A percentile compares a stretch with the other conserved stretches of the same genome.
Conservation (phyloP, 2,329 filamentous ascomycete genomes). For the Neonectria coccinea region DNA sequence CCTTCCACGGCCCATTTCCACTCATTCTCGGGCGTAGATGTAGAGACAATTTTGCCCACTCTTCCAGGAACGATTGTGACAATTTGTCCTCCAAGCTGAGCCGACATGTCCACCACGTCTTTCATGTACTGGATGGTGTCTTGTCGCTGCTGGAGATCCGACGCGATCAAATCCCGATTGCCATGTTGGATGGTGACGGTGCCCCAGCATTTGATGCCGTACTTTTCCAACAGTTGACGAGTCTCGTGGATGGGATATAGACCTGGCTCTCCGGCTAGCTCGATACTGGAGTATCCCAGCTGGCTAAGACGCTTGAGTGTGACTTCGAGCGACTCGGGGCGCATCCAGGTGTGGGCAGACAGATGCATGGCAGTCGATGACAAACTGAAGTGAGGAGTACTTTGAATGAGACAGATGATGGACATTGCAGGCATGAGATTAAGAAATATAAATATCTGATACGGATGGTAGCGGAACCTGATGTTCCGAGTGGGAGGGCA, state of each 20-base stretch:
- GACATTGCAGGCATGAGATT: not conserved
- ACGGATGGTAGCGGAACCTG: not conserved
- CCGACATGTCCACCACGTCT: slow-evolving; percentile 30
- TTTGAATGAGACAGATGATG: not conserved
- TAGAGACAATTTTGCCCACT: slow-evolving; percentile 28
- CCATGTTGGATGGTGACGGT: slow-evolving; percentile 38
- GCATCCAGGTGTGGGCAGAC: slow-evolving; percentile 40
- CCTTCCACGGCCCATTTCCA: slow-evolving; percentile 38
- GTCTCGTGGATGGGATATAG: slow-evolving; percentile 21
- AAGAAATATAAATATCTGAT: not conserved
- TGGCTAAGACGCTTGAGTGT: slow-evolving; percentile 29
- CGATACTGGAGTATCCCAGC: slow-evolving; percentile 35
- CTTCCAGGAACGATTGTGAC: slow-evolving; percentile 28
- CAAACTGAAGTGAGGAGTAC: not conserved
- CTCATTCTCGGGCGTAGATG: slow-evolving; percentile 33
- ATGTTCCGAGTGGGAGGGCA: not conserved
- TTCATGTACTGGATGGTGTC: slow-evolving; percentile 36
- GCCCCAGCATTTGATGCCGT: slow-evolving; percentile 34
- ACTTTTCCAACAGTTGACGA: slow-evolving; percentile 28
- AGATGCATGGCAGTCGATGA: slow-evolving; percentile 30
- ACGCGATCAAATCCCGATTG: slow-evolving; percentile 32
- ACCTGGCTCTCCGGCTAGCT: slow-evolving; percentile 32
- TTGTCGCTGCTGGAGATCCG: slow-evolving; percentile 28
- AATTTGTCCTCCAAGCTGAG: slow-evolving; percentile 32
- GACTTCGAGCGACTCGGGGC: slow-evolving; percentile 33